Evolutionary conservation across 768 basidiomycete genomes (phyloP).

Genomic region (Suillus subluteus): DNA sequence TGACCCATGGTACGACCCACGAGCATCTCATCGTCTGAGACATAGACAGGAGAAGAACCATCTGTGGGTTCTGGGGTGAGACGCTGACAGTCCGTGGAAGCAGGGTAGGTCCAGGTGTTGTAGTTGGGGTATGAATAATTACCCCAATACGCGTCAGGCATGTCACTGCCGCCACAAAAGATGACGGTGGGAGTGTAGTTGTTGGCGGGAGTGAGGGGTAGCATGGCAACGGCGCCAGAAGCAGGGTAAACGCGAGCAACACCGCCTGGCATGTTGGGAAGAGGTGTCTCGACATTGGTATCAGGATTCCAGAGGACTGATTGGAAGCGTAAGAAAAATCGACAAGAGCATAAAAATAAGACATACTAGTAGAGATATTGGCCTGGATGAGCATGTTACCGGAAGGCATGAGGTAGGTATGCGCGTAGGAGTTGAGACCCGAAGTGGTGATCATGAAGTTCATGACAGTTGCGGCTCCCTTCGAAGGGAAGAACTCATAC

Average conservation of each 20-base stretch:
- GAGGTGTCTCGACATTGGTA: constrained; percentile 58
- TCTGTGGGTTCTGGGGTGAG: constrained; percentile 85
- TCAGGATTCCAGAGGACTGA: constrained; percentile 55
- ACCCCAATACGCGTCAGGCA: constrained; percentile 74
- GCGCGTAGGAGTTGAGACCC: constrained; percentile 79
- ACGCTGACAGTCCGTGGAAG: constrained; percentile 75
- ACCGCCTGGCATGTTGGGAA: constrained; percentile 73
- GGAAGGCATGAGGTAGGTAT: constrained; percentile 73
- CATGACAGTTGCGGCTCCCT: constrained; percentile 54
- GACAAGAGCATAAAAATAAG: background rate
- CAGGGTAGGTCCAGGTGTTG: constrained; percentile 74
- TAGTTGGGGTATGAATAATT: constrained; percentile 74
- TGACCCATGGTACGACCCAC: constrained; percentile 89
- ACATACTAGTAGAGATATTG: constrained; percentile 72
- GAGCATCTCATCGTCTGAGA: constrained; percentile 75
- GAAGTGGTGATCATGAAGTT: constrained; percentile 72
- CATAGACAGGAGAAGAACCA: constrained; percentile 61
- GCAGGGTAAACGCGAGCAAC: constrained; percentile 89
- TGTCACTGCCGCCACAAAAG: constrained; percentile 89
- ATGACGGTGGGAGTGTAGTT: constrained; percentile 84
- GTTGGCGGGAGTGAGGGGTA: constrained; percentile 89
- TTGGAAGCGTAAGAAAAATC: background rate
- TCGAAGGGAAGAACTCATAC: constrained; percentile 80
- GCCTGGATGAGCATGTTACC: constrained; percentile 84
- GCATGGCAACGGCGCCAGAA: constrained; percentile 86